Evolutionary conservation across 495 filamentous ascomycete genomes (phyloP), one percentile per base, ranked within the genome.

Genomic region (Aspergillus nanangensis): DNA sequence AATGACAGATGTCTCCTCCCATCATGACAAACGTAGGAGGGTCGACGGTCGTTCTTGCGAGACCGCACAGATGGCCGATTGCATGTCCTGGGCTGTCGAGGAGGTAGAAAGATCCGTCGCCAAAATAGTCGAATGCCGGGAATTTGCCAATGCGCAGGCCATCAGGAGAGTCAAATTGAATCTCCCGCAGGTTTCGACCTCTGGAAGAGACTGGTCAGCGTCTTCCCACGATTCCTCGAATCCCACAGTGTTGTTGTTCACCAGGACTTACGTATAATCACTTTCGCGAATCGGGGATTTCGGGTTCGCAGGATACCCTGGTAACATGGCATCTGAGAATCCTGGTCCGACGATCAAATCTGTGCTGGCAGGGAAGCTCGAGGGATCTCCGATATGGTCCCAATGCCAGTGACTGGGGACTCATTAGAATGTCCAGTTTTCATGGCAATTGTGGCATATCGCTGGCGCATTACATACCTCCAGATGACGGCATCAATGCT

Each of bases 361-460:
- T 0, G 79, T 79, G 22, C 51, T 65, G 0, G 70, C 24, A 1
- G 68, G 72, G 48, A 85, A 84, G 2, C 51, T 69, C 0, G 66
- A 63, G 3, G 72, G 67, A 41, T 84, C 71, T 9, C 81, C 82
- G 9, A 65, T 67, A 53, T 86, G 83, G 51, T 85, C 82, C 48
- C 77, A 77, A 54, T 86, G 83, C 41, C 60, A 58, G 48, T 83
- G 45, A 14, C 42, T 44, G 18, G 8, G 7, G 79, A n/a, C 69
- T 75, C 24, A 8, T 17, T 38, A 11, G 22, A 7, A 10, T 17
- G 11, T 1, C 15, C 11, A 3, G 15, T 10, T 32, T 35, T 19
- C 32, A 2, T 0, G 25, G 17, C 14, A 23, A 21, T 37, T 18
- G 1, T 14, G 2, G 25, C 7, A 5, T 11, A 37, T 27, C 10